These are phyloP conservation scores for Didymosphaeria variabile DNA, from an alignment of 2,329 filamentous ascomycete species.

Conservation along the genomic window DNA sequence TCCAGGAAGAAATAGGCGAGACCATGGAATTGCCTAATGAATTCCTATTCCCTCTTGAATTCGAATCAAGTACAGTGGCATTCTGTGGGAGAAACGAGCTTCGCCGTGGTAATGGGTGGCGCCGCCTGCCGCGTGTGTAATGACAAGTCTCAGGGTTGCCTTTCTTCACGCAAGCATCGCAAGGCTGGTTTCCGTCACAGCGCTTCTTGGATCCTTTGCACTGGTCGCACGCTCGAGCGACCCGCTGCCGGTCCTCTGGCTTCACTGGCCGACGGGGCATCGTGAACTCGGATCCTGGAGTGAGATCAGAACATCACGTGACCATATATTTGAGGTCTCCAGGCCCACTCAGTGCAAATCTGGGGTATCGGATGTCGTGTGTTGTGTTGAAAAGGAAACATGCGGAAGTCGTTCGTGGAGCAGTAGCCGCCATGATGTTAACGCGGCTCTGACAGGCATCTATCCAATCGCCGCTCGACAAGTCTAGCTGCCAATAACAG, in stretches of 20 bases:
- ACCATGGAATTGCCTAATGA: conserved; percentile 8
- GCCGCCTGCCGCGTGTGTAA: conserved; percentile 22
- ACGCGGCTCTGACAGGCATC: not conserved
- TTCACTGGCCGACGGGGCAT: conserved; percentile 35
- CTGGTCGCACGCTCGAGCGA: conserved; percentile 29
- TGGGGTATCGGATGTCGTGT: conserved; percentile 18
- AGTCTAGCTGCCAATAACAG: not conserved
- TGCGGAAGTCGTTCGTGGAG: conserved; percentile 18
- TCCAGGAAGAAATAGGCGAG: conserved; percentile 18
- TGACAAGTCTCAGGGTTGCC: conserved; percentile 23
- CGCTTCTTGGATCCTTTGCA: conserved; percentile 35
- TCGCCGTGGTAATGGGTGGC: conserved; percentile 20
- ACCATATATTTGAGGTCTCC: not conserved
- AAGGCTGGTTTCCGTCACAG: conserved; percentile 29
- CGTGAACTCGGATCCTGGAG: not conserved
- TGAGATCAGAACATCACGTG: conserved; percentile 20
- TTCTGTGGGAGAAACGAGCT: conserved; percentile 10
- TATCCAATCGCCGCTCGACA: not conserved
- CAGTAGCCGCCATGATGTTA: conserved; percentile 17
- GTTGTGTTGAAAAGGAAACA: conserved; percentile 6
- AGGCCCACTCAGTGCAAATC: not conserved
- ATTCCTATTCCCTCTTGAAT: conserved; percentile 6
- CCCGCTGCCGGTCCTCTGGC: conserved; percentile 33
- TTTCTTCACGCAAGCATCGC: conserved; percentile 29
- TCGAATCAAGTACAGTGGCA: not conserved